phyloP scores from a whole-genome alignment of 495 filamentous ascomycete species.

The Lasiosphaeria hispida region DNA sequence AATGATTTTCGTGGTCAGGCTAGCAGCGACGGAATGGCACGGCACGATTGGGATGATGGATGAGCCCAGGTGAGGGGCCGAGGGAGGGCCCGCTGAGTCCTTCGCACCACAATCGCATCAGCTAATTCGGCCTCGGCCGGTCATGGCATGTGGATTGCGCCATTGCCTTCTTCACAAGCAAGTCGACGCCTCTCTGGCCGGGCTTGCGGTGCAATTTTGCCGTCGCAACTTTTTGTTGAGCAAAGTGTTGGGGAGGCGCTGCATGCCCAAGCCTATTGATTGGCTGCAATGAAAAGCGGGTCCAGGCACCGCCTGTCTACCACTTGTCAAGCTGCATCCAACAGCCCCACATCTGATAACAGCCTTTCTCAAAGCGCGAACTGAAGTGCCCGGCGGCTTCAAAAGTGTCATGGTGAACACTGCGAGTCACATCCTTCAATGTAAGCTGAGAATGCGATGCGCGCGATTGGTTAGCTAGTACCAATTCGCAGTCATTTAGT shows the following conservation, averaged over 20 bases:
- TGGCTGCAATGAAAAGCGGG: slow-evolving; percentile 5
- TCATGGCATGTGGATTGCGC: slow-evolving; percentile 24
- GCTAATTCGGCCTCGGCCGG: slow-evolving; percentile 21
- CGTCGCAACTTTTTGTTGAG: slow-evolving; percentile 34
- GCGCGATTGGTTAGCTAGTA: no score
- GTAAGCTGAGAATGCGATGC: no score
- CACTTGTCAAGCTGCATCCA: neutral
- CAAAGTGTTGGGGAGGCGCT: slow-evolving; percentile 33
- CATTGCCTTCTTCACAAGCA: slow-evolving; percentile 18
- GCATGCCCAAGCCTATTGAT: slow-evolving; percentile 2
- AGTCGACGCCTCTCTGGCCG: slow-evolving; percentile 3
- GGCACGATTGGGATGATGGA: no score
- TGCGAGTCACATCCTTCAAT: no score
- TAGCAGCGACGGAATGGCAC: no score
- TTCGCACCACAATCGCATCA: slow-evolving; percentile 16
- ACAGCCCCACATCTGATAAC: neutral
- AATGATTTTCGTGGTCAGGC: no score
- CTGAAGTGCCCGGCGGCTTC: no score
- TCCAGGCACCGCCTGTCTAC: slow-evolving; percentile 3
- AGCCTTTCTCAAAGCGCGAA: no score
- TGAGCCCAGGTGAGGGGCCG: no score
- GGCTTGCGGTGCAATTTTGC: slow-evolving; percentile 19
- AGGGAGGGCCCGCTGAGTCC: neutral
- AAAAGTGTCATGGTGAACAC: no score
- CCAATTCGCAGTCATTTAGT: no score